Percentiles rank a stretch among this genome's conserved stretches.
Evolutionary conservation across 2,329 filamentous ascomycete genomes (phyloP).

Genomic region (Stagonosporopsis vannaccii): DNA sequence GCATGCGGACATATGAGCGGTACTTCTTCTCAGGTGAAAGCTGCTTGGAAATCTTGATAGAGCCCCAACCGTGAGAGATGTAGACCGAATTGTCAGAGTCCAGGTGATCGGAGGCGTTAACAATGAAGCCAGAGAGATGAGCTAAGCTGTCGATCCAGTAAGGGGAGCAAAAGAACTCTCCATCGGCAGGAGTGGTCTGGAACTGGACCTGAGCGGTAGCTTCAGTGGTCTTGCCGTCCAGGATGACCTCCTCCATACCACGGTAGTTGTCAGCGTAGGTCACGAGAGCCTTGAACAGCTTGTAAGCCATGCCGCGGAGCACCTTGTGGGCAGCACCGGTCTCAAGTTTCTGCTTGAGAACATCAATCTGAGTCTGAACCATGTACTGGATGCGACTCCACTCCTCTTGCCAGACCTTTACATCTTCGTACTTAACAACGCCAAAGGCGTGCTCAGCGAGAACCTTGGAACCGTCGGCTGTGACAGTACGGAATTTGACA

Average conservation of each 20-base stretch:
- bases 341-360: slow-evolving; percentile 72
- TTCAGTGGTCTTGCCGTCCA: slow-evolving; percentile 63
- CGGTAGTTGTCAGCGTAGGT: slow-evolving; percentile 65
- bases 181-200: slow-evolving; percentile 61
- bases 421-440: slow-evolving; percentile 67
- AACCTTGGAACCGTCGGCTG: slow-evolving; percentile 64
- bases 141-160: slow-evolving; percentile 67
- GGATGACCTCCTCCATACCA: slow-evolving; percentile 65
- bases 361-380: slow-evolving; percentile 64
- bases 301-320: slow-evolving; percentile 79
- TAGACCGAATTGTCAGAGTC: slow-evolving; percentile 67
- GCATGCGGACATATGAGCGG: slow-evolving; percentile 69
- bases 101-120: slow-evolving; percentile 65
- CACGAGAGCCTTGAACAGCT: slow-evolving; percentile 68
- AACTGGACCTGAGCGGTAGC: slow-evolving; percentile 63
- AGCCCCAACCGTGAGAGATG: slow-evolving; percentile 68
- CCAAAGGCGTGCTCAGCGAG: slow-evolving; percentile 69
- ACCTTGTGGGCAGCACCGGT: slow-evolving; percentile 75
- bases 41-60: slow-evolving; percentile 63
- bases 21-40: slow-evolving; percentile 62
- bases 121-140: slow-evolving; percentile 66
- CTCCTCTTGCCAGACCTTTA: slow-evolving; percentile 67
- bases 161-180: slow-evolving; percentile 65
- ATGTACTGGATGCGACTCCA: slow-evolving; percentile 71
- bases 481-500: slow-evolving; percentile 64